A percentile compares a stretch with the other conserved stretches of the same genome.
phyloP scores from a whole-genome alignment of 164 flowering plant species.

The Sedum album region DNA sequence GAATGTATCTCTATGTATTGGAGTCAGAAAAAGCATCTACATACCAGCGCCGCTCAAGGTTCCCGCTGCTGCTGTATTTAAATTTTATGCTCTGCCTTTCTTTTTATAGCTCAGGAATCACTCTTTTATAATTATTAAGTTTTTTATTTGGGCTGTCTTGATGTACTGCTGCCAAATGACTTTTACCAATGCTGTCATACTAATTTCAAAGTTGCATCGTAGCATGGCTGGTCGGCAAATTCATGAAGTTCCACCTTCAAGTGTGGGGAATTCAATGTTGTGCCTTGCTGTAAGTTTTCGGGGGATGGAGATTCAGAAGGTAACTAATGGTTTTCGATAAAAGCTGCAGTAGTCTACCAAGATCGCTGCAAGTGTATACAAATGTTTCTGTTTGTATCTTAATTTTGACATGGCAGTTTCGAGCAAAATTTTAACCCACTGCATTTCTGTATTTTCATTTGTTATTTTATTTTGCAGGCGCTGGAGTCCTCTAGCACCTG shows the following conservation, averaged over 20 bases:
- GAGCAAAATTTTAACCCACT: neutral
- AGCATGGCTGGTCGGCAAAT: constrained; percentile 96
- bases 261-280: constrained; percentile 71
- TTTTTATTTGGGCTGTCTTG: neutral
- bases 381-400: neutral
- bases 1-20: constrained; percentile 69
- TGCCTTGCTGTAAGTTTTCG: constrained; percentile 73
- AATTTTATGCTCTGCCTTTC: neutral
- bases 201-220: constrained; percentile 19
- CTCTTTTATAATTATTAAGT: neutral
- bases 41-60: constrained; percentile 83
- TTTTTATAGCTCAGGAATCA: neutral
- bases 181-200: neutral
- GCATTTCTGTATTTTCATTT: neutral
- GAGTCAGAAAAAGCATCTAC: constrained; percentile 65
- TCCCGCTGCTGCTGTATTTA: neutral
- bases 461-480: constrained; percentile 35
- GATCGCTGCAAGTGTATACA: neutral
- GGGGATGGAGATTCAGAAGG: constrained; percentile 80
- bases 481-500: constrained; percentile 83
- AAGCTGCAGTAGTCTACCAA: too few species aligned
- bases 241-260: constrained; percentile 75
- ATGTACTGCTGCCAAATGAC: neutral
- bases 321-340: constrained; percentile 9
- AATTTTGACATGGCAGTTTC: neutral